phyloP scores from a whole-genome alignment of 2,329 filamentous ascomycete species.

The Hymenotorrendiella dingleyae region DNA sequence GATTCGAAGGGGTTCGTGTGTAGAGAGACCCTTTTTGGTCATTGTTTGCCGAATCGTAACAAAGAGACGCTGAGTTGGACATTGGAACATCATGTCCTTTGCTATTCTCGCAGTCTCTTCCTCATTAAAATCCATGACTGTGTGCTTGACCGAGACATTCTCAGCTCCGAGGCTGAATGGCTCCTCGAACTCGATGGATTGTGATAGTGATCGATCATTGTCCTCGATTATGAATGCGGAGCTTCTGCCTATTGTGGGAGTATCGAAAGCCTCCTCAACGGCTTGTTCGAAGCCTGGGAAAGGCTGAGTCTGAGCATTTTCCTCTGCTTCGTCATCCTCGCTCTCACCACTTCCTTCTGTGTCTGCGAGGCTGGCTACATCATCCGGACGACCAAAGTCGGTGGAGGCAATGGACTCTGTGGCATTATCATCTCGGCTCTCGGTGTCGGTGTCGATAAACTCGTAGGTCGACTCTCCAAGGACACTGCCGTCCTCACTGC shows the following conservation, averaged over 20 bases:
- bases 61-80: conserved; percentile 34
- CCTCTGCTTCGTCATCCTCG: conserved; percentile 23
- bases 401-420: conserved; percentile 32
- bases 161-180: conserved; percentile 32
- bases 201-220: conserved; percentile 23
- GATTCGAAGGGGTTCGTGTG: conserved; percentile 41
- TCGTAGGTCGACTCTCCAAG: conserved; percentile 31
- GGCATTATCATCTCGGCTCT: conserved; percentile 30
- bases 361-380: conserved; percentile 32
- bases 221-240: conserved; percentile 25
- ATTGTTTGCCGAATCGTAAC: conserved; percentile 44
- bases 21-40: conserved; percentile 40
- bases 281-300: conserved; percentile 22
- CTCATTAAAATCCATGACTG: conserved; percentile 38
- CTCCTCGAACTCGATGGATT: conserved; percentile 43
- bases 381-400: conserved; percentile 30
- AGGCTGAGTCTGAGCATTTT: conserved; percentile 15
- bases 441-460: conserved; percentile 31
- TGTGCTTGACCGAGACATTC: conserved; percentile 42
- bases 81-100: conserved; percentile 28
- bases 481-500: conserved; percentile 27
- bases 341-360: conserved; percentile 30
- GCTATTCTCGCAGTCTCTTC: conserved; percentile 35
- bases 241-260: conserved; percentile 28
- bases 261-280: conserved; percentile 25